A percentile compares a stretch with the other conserved stretches of the same genome.
Evolutionary conservation across 1,139 yeast species (phyloP).

Genomic region (Blastobotrys capitulatus): DNA sequence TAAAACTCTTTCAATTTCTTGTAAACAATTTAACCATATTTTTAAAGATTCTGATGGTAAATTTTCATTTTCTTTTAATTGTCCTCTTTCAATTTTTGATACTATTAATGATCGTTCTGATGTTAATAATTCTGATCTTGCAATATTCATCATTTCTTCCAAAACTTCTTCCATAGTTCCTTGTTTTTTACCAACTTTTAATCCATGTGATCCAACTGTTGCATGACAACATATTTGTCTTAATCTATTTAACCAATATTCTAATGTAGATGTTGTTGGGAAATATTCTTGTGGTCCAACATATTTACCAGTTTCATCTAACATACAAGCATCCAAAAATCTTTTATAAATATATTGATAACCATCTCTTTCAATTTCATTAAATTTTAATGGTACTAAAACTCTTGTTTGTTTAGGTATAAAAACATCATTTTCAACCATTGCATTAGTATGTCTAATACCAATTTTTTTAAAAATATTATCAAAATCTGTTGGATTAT

Average conservation of each 20-base stretch:
- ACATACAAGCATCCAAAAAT: conserved; percentile 57
- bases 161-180: conserved; percentile 63
- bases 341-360: conserved; percentile 59
- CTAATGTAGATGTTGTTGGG: conserved; percentile 22
- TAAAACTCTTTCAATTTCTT: conserved; percentile 34
- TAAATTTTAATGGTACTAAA: conserved; percentile 65
- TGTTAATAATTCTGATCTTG: conserved; percentile 45
- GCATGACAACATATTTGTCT: conserved; percentile 86
- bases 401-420: conserved; percentile 74
- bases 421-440: conserved; percentile 70
- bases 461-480: conserved; percentile 46
- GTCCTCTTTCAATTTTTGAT: conserved; percentile 51
- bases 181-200: conserved; percentile 26
- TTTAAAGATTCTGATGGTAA: conserved; percentile 46
- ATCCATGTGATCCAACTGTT: conserved; percentile 48
- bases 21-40: conserved; percentile 40
- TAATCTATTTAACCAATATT: conserved; percentile 57
- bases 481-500: conserved; percentile 40
- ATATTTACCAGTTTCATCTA: conserved; percentile 56
- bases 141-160: conserved; percentile 52
- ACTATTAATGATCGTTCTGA: conserved; percentile 46
- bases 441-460: conserved; percentile 75
- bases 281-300: conserved; percentile 5
- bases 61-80: conserved; percentile 50
- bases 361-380: conserved; percentile 76